These are phyloP conservation scores for Auriculariales sp. DNA, from an alignment of 768 basidiomycete genomes.

Conservation along the genomic window DNA sequence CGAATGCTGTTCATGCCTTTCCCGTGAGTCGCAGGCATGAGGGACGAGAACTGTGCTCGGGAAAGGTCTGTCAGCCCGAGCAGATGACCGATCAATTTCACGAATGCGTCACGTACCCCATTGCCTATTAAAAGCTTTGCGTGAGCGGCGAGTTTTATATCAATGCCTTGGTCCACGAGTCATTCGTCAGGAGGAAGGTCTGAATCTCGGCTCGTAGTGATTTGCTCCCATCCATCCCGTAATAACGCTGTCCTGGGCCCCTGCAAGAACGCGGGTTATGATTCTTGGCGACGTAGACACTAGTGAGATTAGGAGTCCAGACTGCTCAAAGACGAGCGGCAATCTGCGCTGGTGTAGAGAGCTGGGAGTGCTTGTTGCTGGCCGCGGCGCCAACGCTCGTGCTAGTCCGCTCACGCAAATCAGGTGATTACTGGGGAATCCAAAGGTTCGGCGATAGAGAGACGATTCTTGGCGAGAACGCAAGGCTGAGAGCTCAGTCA, in stretches of 20 bases:
- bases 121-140: not conserved
- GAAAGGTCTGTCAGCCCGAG: no score
- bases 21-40: no score
- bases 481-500: not conserved
- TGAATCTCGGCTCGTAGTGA: not conserved
- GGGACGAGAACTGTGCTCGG: no score
- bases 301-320: not conserved
- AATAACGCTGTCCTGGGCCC: not conserved
- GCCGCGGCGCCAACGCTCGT: not conserved
- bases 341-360: not conserved
- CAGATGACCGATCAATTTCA: no score
- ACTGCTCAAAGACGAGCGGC: not conserved
- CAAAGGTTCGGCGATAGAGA: not conserved
- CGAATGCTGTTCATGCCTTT: no score
- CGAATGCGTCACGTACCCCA: not conserved
- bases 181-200: not conserved
- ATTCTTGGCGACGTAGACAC: not conserved
- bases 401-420: not conserved
- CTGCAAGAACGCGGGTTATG: not conserved
- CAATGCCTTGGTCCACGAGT: not conserved
- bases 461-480: not conserved
- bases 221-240: not conserved
- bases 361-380: not conserved
- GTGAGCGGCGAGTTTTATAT: not conserved
- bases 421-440: not conserved